Percentiles rank a stretch among this genome's conserved stretches.
Conservation (phyloP, 495 filamentous ascomycete genomes). For the Diplogelasinospora grovesii region DNA sequence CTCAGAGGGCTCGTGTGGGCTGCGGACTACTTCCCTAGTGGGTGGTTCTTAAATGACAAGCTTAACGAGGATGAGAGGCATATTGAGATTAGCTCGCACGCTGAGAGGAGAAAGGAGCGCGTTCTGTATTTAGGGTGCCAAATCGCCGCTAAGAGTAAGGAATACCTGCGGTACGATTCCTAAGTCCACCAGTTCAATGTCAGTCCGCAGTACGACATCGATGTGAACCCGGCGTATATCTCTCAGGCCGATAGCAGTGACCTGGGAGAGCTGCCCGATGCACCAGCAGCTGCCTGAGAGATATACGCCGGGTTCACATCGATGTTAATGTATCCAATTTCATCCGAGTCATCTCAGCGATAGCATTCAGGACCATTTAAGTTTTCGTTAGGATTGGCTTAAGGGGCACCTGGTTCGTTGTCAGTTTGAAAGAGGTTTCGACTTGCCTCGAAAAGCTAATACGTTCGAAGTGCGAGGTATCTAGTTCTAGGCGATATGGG, state of each 20-base stretch:
- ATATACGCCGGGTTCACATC: not conserved
- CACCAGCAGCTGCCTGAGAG: slow-evolving; percentile 4
- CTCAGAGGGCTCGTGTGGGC: slow-evolving; percentile 72
- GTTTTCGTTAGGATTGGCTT: not conserved
- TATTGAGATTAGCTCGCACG: slow-evolving; percentile 61
- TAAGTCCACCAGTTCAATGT: slow-evolving; percentile 27
- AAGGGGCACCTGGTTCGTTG: not conserved
- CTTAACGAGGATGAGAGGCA: slow-evolving; percentile 73
- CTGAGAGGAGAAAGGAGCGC: slow-evolving; percentile 59
- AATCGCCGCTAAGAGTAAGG: slow-evolving; percentile 39
- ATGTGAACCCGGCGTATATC: no score
- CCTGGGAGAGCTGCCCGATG: slow-evolving; percentile 23
- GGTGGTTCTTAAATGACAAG: slow-evolving; percentile 62
- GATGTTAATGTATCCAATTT: not conserved
- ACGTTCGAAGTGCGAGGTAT: no score
- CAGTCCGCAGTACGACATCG: slow-evolving; percentile 23
- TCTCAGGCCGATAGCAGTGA: slow-evolving; percentile 17
- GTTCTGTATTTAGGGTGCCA: slow-evolving; percentile 63
- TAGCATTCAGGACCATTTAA: not conserved
- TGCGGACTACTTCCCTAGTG: slow-evolving; percentile 57
- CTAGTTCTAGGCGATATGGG: no score
- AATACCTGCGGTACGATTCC: slow-evolving; percentile 32
- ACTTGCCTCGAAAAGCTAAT: no score
- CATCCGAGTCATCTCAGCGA: not conserved
- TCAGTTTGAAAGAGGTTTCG: not conserved